phyloP scores from a whole-genome alignment of 2,329 filamentous ascomycete genomes.

The Colletotrichum tropicicola region DNA sequence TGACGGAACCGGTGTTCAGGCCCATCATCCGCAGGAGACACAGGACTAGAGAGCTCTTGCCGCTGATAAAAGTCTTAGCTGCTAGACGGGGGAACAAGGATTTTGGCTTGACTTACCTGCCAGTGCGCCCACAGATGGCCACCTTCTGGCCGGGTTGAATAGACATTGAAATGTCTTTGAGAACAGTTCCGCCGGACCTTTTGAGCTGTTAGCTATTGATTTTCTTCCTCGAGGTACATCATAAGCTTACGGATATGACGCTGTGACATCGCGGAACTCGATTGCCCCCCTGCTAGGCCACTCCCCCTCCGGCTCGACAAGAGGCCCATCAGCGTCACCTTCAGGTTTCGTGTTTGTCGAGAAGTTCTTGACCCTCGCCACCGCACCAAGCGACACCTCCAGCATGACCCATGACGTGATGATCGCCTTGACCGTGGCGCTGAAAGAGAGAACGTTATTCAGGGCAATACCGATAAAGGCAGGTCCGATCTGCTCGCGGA shows the following conservation, averaged over 20 bases:
- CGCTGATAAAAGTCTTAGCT: constrained; percentile 40
- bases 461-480: constrained; percentile 22
- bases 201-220: background rate
- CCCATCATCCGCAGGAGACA: constrained; percentile 56
- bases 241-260: constrained; percentile 17
- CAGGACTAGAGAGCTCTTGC: constrained; percentile 52
- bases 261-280: background rate
- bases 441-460: constrained; percentile 17
- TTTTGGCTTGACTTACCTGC: constrained; percentile 29
- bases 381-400: constrained; percentile 25
- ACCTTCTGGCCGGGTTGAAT: constrained; percentile 35
- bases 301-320: background rate
- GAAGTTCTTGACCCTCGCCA: constrained; percentile 26
- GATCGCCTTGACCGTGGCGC: constrained; percentile 9
- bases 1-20: constrained; percentile 50
- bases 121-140: constrained; percentile 34
- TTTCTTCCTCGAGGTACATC: rapidly evolving
- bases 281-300: constrained; percentile 7
- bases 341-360: constrained; percentile 4
- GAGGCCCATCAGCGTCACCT: background rate
- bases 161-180: constrained; percentile 18
- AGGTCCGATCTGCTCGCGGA: constrained; percentile 18
- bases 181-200: constrained; percentile 16
- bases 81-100: background rate
- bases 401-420: constrained; percentile 28